These are phyloP conservation scores for Kuraishia piskuri DNA, from an alignment of 805 yeast genomes.

Conservation along the genomic window DNA sequence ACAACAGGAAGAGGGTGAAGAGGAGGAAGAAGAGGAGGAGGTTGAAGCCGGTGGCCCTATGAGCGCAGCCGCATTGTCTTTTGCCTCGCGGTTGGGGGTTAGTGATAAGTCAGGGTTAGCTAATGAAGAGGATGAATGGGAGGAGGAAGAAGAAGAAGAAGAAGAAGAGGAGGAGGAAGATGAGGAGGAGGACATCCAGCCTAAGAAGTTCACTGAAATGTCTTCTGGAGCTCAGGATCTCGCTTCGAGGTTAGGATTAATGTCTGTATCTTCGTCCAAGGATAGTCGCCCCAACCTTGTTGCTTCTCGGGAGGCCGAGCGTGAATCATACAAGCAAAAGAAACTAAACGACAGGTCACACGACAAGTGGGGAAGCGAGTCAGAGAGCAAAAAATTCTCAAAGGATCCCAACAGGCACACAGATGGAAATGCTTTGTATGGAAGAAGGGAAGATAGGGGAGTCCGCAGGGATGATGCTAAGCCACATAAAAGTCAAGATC, in stretches of 20 bases:
- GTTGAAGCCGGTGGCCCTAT: not conserved
- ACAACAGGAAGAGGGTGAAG: not conserved
- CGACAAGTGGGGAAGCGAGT: not conserved
- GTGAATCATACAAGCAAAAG: not conserved
- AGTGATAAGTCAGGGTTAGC: not conserved
- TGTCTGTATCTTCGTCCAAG: not conserved
- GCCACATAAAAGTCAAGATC: not conserved
- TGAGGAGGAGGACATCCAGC: not conserved
- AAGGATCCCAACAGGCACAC: not conserved
- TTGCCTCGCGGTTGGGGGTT: not conserved
- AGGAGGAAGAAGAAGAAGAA: not conserved
- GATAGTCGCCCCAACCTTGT: too few relatives aligned
- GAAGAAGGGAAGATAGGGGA: not conserved
- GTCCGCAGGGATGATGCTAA: not conserved
- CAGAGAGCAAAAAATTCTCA: not conserved
- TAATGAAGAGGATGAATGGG: not conserved
- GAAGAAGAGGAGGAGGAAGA: conserved; percentile 1
- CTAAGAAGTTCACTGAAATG: not conserved
- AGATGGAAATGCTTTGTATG: not conserved
- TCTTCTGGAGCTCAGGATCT: conserved; percentile 4
- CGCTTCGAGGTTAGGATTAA: conserved; percentile 1
- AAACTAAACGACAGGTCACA: not conserved
- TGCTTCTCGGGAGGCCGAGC: not conserved
- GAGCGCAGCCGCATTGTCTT: not conserved
- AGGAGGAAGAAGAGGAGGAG: not conserved